Percentiles rank a stretch among this genome's conserved stretches.
These are phyloP conservation scores for Aleurites moluccanus DNA, from an alignment of 441 rosid species.

Conservation along the genomic window DNA sequence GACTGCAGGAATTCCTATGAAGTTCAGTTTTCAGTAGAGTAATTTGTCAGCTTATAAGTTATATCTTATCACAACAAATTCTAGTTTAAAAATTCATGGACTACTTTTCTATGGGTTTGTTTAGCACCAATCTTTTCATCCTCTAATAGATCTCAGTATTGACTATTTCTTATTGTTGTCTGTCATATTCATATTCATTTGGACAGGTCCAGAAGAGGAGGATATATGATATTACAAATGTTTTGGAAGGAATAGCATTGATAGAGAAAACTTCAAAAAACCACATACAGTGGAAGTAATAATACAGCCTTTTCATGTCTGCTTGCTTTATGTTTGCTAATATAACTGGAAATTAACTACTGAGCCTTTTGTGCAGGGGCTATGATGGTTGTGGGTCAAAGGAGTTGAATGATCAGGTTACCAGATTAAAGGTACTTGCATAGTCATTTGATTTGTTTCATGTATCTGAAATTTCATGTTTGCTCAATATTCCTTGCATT, in stretches of 20 bases:
- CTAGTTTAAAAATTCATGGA: background rate
- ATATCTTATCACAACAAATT: conserved; percentile 1
- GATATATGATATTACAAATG: conserved; percentile 91
- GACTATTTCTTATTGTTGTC: conserved; percentile 18
- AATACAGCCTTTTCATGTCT: background rate
- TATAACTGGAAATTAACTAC: conserved; percentile 24
- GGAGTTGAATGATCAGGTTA: conserved; percentile 44
- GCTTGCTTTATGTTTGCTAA: background rate
- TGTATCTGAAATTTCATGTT: background rate
- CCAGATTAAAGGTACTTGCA: conserved; percentile 47
- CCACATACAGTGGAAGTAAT: conserved; percentile 79
- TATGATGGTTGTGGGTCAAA: conserved; percentile 45
- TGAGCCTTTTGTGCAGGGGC: conserved; percentile 47
- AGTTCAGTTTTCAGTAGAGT: background rate
- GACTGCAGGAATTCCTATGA: background rate
- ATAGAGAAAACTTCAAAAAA: conserved; percentile 89
- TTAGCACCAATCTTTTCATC: background rate
- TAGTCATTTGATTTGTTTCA: conserved; percentile 8
- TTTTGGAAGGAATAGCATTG: conserved; percentile 79
- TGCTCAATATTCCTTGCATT: background rate
- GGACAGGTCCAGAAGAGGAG: conserved; percentile 88
- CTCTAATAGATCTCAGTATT: background rate
- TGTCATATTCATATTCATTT: conserved; percentile 19
- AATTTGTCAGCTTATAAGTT: background rate
- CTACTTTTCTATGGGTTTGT: background rate